Conservation (phyloP, 805 yeast species). For the Candida pseudoglaebosa region DNA sequence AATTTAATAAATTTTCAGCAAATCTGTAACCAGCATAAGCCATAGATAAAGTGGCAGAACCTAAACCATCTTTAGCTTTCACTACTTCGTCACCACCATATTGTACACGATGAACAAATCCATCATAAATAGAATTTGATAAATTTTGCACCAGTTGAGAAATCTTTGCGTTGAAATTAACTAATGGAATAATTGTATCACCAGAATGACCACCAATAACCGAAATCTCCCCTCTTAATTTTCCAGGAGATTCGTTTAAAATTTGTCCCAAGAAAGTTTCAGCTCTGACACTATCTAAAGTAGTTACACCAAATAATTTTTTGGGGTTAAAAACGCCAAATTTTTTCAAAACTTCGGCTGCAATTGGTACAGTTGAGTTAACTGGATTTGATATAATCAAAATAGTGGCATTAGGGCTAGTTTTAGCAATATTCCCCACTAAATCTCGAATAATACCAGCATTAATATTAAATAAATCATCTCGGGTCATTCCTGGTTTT, state of each 20-base stretch:
- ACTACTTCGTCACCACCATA: slow-evolving; percentile 95
- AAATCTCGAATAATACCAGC: slow-evolving; percentile 43
- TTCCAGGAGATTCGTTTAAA: slow-evolving; percentile 25
- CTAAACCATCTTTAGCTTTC: slow-evolving; percentile 89
- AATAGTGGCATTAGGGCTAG: slow-evolving; percentile 41
- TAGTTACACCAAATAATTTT: slow-evolving; percentile 45
- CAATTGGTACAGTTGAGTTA: slow-evolving; percentile 45
- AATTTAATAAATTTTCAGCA: slow-evolving; percentile 49
- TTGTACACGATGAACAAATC: slow-evolving; percentile 41
- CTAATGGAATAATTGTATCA: slow-evolving; percentile 43
- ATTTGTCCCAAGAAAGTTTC: slow-evolving; percentile 42
- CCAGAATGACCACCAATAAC: slow-evolving; percentile 48
- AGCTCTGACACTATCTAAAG: slow-evolving; percentile 44
- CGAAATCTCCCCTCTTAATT: slow-evolving; percentile 37
- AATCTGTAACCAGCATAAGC: slow-evolving; percentile 89
- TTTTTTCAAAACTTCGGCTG: slow-evolving; percentile 45
- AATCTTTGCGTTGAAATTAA: slow-evolving; percentile 14
- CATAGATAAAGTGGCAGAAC: slow-evolving; percentile 95
- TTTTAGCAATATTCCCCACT: slow-evolving; percentile 35
- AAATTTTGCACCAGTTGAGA: slow-evolving; percentile 12
- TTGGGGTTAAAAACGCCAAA: slow-evolving; percentile 44
- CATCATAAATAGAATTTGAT: slow-evolving; percentile 15
- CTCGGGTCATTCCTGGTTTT: slow-evolving; percentile 48
- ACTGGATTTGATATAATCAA: slow-evolving; percentile 46
- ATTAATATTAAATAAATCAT: slow-evolving; percentile 44